Evolutionary conservation across 257 asterid genomes (phyloP).

Genomic region (Ophiorrhiza pumila): DNA sequence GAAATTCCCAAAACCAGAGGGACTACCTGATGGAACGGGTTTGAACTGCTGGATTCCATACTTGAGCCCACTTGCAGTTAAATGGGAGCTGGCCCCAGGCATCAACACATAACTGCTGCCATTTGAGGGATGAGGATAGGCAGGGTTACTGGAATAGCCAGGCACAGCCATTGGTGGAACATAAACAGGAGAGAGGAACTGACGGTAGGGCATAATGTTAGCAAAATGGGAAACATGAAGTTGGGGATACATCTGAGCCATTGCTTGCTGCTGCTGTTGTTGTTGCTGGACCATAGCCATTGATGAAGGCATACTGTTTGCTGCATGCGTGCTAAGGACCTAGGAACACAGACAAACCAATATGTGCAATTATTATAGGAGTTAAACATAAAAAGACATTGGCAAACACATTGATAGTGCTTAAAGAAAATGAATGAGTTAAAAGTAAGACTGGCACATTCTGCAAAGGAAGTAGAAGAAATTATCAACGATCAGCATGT

Average conservation of each 20-base stretch:
- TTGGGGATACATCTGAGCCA: slow-evolving; percentile 96
- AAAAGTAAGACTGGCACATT: neutral
- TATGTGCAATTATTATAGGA: neutral
- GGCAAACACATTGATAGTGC: neutral
- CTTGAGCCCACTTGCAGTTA: slow-evolving; percentile 60
- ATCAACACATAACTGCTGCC: slow-evolving; percentile 76
- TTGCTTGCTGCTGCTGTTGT: slow-evolving; percentile 61
- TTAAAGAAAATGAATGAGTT: neutral
- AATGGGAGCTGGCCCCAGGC: slow-evolving; percentile 86
- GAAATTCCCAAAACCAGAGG: slow-evolving; percentile 76
- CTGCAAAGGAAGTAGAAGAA: neutral
- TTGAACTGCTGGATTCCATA: slow-evolving; percentile 88
- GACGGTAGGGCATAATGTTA: slow-evolving; percentile 89
- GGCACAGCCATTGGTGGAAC: slow-evolving; percentile 89
- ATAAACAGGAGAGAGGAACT: slow-evolving; percentile 68
- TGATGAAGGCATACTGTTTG: slow-evolving; percentile 51
- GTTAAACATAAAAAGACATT: neutral
- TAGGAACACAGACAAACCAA: slow-evolving; percentile 27
- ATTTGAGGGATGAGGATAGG: slow-evolving; percentile 89
- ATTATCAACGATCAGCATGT: neutral
- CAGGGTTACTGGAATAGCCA: slow-evolving; percentile 79
- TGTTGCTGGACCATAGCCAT: slow-evolving; percentile 66
- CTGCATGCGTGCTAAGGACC: slow-evolving; percentile 53
- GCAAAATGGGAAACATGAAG: slow-evolving; percentile 76
- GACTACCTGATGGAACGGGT: slow-evolving; percentile 68